Percentiles rank a stretch among this genome's conserved stretches.
Evolutionary conservation across 371 early-diverging fungal species (phyloP).

Genomic region (Batkoa obscura): DNA sequence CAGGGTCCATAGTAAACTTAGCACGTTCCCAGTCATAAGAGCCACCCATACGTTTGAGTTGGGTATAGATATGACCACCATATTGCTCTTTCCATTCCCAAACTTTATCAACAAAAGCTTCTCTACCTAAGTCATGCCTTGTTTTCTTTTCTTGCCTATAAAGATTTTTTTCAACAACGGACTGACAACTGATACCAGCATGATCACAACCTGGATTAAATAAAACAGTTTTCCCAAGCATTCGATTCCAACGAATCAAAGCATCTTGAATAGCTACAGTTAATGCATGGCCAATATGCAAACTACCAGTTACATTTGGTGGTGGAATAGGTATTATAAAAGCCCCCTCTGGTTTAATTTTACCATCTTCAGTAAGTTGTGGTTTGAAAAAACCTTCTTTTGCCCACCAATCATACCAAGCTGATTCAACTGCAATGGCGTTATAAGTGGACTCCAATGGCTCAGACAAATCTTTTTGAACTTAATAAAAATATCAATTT

Average conservation of each 20-base stretch:
- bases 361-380: slow-evolving; percentile 46
- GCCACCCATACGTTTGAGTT: slow-evolving; percentile 86
- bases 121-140: slow-evolving; percentile 90
- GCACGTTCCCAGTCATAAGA: slow-evolving; percentile 90
- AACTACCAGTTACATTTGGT: slow-evolving; percentile 98
- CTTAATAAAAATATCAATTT: slow-evolving; percentile 9
- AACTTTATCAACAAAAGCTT: slow-evolving; percentile 73
- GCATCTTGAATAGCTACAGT: slow-evolving; percentile 95
- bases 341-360: slow-evolving; percentile 52
- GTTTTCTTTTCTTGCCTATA: slow-evolving; percentile 63
- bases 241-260: slow-evolving; percentile 95
- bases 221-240: slow-evolving; percentile 89
- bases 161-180: slow-evolving; percentile 94
- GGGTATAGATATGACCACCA: slow-evolving; percentile 71
- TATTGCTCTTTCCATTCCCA: slow-evolving; percentile 92
- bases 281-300: slow-evolving; percentile 98
- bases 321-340: slow-evolving; percentile 96
- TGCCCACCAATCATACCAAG: slow-evolving; percentile 94
- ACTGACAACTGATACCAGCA: slow-evolving; percentile 98
- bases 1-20: slow-evolving; percentile 92
- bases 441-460: slow-evolving; percentile 76
- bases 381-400: slow-evolving; percentile 86
- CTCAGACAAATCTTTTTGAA: slow-evolving; percentile 42
- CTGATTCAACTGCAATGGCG: slow-evolving; percentile 83
- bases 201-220: slow-evolving; percentile 99